phyloP scores from a whole-genome alignment of 2,329 filamentous ascomycete genomes.

The Mariannaea elegans region DNA sequence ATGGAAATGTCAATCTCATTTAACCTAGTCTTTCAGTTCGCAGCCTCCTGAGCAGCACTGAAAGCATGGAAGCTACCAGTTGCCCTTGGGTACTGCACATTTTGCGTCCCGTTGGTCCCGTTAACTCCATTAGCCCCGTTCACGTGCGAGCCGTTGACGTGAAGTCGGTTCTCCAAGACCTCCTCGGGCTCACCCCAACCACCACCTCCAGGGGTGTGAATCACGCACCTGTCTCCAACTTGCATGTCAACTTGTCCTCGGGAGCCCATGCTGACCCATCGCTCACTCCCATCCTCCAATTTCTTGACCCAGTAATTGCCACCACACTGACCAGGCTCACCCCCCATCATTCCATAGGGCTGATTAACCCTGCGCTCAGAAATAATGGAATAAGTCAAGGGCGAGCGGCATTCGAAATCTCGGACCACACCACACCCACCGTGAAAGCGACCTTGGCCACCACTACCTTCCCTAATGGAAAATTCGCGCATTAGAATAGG shows the following conservation, averaged over 20 bases:
- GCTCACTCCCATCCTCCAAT: slow-evolving; percentile 8
- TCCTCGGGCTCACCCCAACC: slow-evolving; percentile 5
- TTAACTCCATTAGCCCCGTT: neutral
- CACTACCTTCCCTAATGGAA: slow-evolving; percentile 43
- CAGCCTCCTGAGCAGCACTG: slow-evolving; percentile 3
- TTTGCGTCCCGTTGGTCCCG: neutral
- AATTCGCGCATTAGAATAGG: slow-evolving; percentile 42
- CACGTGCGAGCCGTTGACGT: neutral
- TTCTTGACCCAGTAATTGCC: slow-evolving; percentile 39
- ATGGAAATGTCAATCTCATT: too few species aligned
- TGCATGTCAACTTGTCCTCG: slow-evolving; percentile 19
- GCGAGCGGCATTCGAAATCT: slow-evolving; percentile 39
- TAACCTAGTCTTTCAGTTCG: neutral
- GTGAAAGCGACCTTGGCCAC: slow-evolving; percentile 69
- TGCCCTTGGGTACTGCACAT: slow-evolving; percentile 1
- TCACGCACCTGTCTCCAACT: slow-evolving; percentile 15
- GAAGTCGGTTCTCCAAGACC: neutral
- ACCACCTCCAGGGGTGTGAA: slow-evolving; percentile 19
- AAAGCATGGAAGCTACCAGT: slow-evolving; percentile 2
- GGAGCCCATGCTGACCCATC: slow-evolving; percentile 17
- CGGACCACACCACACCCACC: slow-evolving; percentile 59
- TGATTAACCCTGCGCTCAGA: slow-evolving; percentile 46
- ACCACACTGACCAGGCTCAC: slow-evolving; percentile 39
- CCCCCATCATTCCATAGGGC: slow-evolving; percentile 47
- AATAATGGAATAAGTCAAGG: slow-evolving; percentile 45